These are phyloP conservation scores for Taxillus chinensis DNA, from an alignment of 164 flowering plant species.

Conservation along the genomic window DNA sequence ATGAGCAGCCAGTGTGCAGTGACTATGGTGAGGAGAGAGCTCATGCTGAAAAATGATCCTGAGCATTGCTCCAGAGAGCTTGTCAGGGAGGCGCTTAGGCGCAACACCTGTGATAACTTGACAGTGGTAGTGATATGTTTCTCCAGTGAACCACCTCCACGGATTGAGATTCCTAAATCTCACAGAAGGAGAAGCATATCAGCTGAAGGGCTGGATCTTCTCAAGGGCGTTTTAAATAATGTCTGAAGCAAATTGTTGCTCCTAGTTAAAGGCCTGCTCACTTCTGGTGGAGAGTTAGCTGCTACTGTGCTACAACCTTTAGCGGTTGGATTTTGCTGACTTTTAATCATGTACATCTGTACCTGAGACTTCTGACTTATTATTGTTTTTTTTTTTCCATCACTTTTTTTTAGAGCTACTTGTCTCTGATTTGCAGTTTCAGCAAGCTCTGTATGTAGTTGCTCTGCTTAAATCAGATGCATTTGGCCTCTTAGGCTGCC, in stretches of 20 bases:
- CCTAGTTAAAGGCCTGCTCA: neutral
- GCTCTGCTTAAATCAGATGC: too few relatives aligned
- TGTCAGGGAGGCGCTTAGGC: constrained; percentile 16
- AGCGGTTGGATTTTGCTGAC: too few relatives aligned
- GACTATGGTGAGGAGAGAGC: constrained; percentile 14
- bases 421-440: too few relatives aligned
- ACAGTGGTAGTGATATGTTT: constrained; percentile 20
- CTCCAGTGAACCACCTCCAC: constrained; percentile 17
- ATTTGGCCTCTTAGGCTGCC: too few relatives aligned
- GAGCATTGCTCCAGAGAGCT: constrained; percentile 15
- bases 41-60: constrained; percentile 17
- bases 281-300: too few relatives aligned
- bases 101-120: constrained; percentile 18
- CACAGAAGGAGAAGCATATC: constrained; percentile 18
- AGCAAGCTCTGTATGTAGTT: too few relatives aligned
- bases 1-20: constrained; percentile 26
- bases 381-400: too few relatives aligned
- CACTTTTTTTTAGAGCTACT: too few relatives aligned
- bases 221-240: constrained; percentile 13
- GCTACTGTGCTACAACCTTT: too few relatives aligned
- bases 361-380: too few relatives aligned
- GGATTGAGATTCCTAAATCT: constrained; percentile 13
- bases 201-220: constrained; percentile 17
- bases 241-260: neutral
- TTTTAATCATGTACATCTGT: too few relatives aligned